These are phyloP conservation scores for Cryphonectria radicalis DNA, from an alignment of 2,329 filamentous ascomycete genomes.

Conservation along the genomic window DNA sequence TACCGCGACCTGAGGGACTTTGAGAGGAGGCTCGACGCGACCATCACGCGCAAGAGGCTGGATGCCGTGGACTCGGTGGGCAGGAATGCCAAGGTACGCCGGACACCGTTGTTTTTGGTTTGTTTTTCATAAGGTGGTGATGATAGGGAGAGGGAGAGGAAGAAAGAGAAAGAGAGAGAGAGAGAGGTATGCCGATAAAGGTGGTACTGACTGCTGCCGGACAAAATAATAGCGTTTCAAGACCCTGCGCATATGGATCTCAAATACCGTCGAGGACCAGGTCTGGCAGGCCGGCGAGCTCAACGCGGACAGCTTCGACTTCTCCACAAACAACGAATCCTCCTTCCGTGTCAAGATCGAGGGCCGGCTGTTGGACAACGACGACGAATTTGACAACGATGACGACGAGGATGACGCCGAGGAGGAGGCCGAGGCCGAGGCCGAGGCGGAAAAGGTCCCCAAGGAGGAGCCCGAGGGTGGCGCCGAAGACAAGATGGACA, in stretches of 20 bases:
- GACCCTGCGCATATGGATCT: constrained; percentile 91
- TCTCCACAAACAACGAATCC: constrained; percentile 75
- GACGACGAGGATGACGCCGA: constrained; percentile 50
- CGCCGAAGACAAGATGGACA: constrained; percentile 36
- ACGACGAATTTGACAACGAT: constrained; percentile 55
- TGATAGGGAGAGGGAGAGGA: too few species aligned
- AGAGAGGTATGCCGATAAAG: not conserved
- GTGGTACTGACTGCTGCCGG: not conserved
- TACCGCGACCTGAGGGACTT: constrained; percentile 86
- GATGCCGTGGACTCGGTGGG: constrained; percentile 85
- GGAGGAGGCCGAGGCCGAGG: constrained; percentile 54
- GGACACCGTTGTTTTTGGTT: not conserved
- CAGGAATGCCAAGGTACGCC: constrained; percentile 68
- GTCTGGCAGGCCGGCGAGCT: constrained; percentile 80
- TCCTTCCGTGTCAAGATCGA: constrained; percentile 92
- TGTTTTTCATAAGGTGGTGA: constrained; percentile 8
- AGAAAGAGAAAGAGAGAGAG: not conserved
- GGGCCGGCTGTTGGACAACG: constrained; percentile 77
- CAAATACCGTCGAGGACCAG: constrained; percentile 92
- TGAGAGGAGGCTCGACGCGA: constrained; percentile 86
- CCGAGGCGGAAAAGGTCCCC: constrained; percentile 54
- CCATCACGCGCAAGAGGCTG: constrained; percentile 90
- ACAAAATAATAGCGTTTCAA: constrained; percentile 64
- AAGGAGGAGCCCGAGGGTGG: constrained; percentile 49
- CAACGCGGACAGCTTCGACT: constrained; percentile 79